A percentile compares a stretch with the other conserved stretches of the same genome.
These are phyloP conservation scores for Vigna nakashimae DNA, from an alignment of 306 rosid species.

Conservation along the genomic window DNA sequence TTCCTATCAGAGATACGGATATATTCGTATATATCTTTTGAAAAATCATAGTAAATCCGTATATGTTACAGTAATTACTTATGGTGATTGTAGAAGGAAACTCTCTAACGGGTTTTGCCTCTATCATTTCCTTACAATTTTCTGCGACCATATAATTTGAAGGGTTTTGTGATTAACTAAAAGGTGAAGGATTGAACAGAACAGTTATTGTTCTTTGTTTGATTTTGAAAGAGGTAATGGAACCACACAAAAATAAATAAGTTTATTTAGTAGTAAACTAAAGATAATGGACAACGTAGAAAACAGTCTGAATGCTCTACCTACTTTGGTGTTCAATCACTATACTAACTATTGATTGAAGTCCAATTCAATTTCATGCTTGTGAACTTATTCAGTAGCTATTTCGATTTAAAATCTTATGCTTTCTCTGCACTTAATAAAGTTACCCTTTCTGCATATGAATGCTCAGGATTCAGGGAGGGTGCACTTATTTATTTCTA, in stretches of 20 bases:
- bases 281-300: not conserved
- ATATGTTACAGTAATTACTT: not conserved
- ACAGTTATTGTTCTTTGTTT: not conserved
- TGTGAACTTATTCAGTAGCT: not conserved
- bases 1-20: too few relatives aligned
- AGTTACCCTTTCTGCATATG: not conserved
- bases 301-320: too few relatives aligned
- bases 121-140: not conserved
- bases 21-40: not conserved
- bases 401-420: conserved; percentile 4
- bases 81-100: not conserved
- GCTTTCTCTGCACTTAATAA: not conserved
- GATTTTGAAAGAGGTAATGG: conserved; percentile 4
- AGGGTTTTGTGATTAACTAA: not conserved
- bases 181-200: not conserved
- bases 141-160: not conserved
- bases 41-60: not conserved
- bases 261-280: not conserved
- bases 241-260: not conserved
- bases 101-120: not conserved
- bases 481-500: not conserved
- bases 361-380: too few relatives aligned
- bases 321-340: too few relatives aligned
- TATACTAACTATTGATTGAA: too few relatives aligned
- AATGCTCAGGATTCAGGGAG: conserved; percentile 4